phyloP scores from a whole-genome alignment of 106 monocot species.

The Posidonia australis region DNA sequence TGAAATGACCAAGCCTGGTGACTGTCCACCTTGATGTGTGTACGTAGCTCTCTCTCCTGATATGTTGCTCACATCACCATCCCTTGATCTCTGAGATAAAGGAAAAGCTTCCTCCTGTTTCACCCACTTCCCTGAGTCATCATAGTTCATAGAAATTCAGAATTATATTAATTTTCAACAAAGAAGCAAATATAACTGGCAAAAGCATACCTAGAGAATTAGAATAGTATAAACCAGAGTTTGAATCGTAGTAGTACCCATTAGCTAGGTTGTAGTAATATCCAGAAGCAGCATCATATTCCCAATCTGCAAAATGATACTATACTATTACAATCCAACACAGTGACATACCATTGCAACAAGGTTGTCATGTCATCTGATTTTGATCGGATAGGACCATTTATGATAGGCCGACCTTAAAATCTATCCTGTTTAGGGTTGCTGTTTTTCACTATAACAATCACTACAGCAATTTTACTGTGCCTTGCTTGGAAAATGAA shows the following conservation, averaged over 20 bases:
- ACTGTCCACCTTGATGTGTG: constrained; percentile 33
- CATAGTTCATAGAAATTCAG: neutral
- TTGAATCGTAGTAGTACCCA: constrained; percentile 62
- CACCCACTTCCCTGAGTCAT: constrained; percentile 62
- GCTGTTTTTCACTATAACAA: too few relatives aligned
- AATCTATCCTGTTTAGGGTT: too few relatives aligned
- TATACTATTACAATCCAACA: neutral
- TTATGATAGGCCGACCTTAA: too few relatives aligned
- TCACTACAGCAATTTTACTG: too few relatives aligned
- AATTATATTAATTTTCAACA: neutral
- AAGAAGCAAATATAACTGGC: neutral
- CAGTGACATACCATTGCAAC: neutral
- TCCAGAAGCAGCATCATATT: constrained; percentile 67
- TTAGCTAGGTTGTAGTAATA: constrained; percentile 61
- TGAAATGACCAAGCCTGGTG: constrained; percentile 51
- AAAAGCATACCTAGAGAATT: constrained; percentile 35
- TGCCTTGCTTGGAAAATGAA: too few relatives aligned
- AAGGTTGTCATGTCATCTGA: too few relatives aligned
- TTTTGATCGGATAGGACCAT: too few relatives aligned
- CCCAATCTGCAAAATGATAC: constrained; percentile 44
- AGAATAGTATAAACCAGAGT: constrained; percentile 56
- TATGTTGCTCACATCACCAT: constrained; percentile 7
- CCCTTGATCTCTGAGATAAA: constrained; percentile 20
- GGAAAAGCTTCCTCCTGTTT: constrained; percentile 51
- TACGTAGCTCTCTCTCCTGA: constrained; percentile 10